Percentiles rank a stretch among this genome's conserved stretches.
Evolutionary conservation across 148 eudicot species (phyloP).

Genomic region (Rhododendron mucronatum): DNA sequence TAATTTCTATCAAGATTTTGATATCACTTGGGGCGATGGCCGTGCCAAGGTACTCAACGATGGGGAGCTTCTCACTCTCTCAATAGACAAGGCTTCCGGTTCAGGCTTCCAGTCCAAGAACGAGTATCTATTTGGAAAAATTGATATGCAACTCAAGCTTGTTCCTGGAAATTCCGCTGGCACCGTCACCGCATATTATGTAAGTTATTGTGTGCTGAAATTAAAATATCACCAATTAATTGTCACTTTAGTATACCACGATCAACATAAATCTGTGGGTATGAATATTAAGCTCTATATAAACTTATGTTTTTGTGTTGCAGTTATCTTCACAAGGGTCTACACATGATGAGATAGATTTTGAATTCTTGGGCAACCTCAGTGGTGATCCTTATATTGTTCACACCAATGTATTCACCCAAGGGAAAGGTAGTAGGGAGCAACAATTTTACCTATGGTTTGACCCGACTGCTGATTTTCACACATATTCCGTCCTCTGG

Average conservation of each 20-base stretch:
- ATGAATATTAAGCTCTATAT: background rate
- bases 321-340: background rate
- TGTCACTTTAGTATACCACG: background rate
- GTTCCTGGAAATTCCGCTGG: background rate
- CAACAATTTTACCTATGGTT: background rate
- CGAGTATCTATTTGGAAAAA: background rate
- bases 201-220: background rate
- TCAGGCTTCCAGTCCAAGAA: conserved; percentile 1
- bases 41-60: background rate
- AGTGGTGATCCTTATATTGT: background rate
- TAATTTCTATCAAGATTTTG: background rate
- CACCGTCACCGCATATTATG: background rate
- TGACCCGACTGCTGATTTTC: background rate
- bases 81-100: background rate
- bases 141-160: background rate
- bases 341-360: background rate
- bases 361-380: conserved; percentile 3
- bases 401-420: background rate
- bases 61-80: background rate
- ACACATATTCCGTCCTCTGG: background rate
- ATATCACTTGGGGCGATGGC: background rate
- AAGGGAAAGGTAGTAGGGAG: background rate
- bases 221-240: background rate
- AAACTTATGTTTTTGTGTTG: background rate
- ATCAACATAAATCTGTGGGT: background rate